Evolutionary conservation across 2,329 filamentous ascomycete species (phyloP), one percentile per base, ranked within the genome.

Genomic region (Parascedosporium putredinis): DNA sequence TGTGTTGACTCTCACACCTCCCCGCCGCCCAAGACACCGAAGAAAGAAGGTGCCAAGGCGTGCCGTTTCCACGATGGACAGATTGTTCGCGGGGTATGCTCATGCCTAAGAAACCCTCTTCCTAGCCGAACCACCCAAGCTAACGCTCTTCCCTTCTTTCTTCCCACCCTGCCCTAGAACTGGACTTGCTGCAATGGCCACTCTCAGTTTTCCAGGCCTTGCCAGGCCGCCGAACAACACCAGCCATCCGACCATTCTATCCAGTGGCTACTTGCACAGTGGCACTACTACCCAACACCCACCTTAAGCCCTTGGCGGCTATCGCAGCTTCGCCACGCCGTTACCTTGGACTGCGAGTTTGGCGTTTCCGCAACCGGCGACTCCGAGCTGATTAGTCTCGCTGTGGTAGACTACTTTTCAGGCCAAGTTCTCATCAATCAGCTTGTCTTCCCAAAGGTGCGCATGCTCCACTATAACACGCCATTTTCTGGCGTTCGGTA

Each of bases 331-430:
- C 48, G 40, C 29, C 10, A 8, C n/a, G 48, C 48, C 3, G 67
- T 79, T 3, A 72, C 69, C 0, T 60, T 80, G 3, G 75, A 78
- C 53, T 79, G 76, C 53, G 75, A 79, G 54, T 78, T 79, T 73
- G 75, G 75, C 14, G 67, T 63, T 0, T 62, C 70, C 2, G 54
- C 56, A 7, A 61, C 60, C 4, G 67, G 70, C 5, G 72, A 78
- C 8, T 59, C 61, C 0, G 74, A 78, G 53, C 60, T 79, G 6
- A 75, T 80, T 51, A 73, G 75, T 3, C 38, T 80, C 1, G 72
- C 70, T 0, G 57, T 70, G 2, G 56, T 79, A 23, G 75, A 78
- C 56, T 75, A 73, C 55, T 75, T 77, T 56, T 67, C 70, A 1
- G 64, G 67, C 3, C 56, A 67, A 12, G 56, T 72, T 9, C 66